Percentiles rank a stretch among this genome's conserved stretches.
Evolutionary conservation across 192 early-diverging fungal genomes (phyloP).

Genomic region (Glomus cerebriforme): DNA sequence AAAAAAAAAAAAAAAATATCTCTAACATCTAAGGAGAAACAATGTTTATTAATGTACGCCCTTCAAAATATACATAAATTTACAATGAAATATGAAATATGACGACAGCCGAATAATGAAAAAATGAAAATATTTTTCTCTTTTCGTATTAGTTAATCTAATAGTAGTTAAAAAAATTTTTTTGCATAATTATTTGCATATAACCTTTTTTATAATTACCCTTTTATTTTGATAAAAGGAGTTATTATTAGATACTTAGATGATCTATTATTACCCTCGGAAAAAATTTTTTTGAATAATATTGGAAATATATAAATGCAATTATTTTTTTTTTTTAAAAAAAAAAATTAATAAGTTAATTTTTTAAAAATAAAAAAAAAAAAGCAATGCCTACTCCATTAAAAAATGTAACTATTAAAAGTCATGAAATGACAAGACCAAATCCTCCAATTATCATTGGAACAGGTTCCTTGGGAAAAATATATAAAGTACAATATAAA

Average conservation of each 20-base stretch:
- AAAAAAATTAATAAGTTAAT: not conserved
- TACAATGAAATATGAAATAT: not conserved
- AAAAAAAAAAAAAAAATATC: not conserved
- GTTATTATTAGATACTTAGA: no score
- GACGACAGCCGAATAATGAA: not conserved
- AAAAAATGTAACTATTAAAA: conserved; percentile 16
- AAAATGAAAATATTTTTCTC: not conserved
- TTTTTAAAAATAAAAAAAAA: not conserved
- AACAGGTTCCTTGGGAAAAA: not conserved
- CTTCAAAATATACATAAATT: not conserved
- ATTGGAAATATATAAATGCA: no score
- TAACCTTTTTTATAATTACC: no score
- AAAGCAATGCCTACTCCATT: not conserved
- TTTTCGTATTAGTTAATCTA: no score
- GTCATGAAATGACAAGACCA: conserved; percentile 17
- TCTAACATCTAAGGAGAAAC: not conserved
- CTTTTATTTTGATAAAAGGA: no score
- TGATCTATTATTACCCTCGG: no score
- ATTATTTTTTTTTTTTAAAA: no score
- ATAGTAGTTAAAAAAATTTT: no score
- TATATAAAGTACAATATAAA: conserved; percentile 23
- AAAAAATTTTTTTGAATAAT: no score
- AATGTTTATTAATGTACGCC: not conserved
- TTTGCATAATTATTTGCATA: no score
- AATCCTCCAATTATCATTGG: conserved; percentile 10